Conservation (phyloP, 2,329 filamentous ascomycete genomes). For the Colletotrichum cuscutae region DNA sequence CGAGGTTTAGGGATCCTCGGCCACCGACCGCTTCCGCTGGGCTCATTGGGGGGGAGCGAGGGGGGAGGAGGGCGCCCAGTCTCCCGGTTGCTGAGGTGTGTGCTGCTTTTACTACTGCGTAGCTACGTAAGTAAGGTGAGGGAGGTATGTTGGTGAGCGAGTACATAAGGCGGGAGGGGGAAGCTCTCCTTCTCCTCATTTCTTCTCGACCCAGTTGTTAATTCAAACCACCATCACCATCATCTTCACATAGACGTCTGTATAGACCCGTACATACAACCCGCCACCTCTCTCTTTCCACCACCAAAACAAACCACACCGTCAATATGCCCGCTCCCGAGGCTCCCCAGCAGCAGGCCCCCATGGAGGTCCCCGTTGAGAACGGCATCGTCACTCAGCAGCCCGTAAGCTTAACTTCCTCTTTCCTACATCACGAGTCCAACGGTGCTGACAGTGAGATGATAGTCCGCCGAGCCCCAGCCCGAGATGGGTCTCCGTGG, state of each 20-base stretch:
- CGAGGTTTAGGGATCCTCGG: constrained; percentile 25
- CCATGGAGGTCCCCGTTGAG: constrained; percentile 51
- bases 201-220: neutral
- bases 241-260: neutral
- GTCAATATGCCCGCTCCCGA: constrained; percentile 52
- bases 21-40: constrained; percentile 19
- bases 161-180: constrained; percentile 26
- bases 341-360: constrained; percentile 55
- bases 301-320: neutral
- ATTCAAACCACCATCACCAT: neutral
- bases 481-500: constrained; percentile 55
- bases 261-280: neutral
- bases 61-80: neutral
- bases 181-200: neutral
- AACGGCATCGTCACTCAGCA: constrained; percentile 52
- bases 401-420: constrained; percentile 45
- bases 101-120: neutral
- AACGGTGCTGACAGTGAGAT: neutral
- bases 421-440: too few relatives aligned
- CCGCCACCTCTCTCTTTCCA: neutral
- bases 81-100: neutral
- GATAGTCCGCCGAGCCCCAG: constrained; percentile 40
- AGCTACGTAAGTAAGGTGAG: neutral
- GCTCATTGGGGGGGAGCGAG: neutral
- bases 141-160: constrained; percentile 1